Conservation (phyloP, 2,329 filamentous ascomycete genomes). For the Tolypocladium album region DNA sequence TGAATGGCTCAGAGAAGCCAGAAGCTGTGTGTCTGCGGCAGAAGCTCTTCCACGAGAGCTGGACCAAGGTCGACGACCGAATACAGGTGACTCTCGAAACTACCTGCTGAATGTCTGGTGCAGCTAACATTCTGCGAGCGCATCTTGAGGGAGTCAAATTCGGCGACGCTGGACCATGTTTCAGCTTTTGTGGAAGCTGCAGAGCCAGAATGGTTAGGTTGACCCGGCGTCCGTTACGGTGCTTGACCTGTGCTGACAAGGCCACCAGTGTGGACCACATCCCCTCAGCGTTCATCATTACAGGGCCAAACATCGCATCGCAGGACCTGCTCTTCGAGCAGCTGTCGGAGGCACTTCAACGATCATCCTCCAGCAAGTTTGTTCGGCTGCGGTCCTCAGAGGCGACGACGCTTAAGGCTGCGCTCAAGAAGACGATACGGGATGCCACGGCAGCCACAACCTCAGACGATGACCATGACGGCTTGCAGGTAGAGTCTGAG, state of each 20-base stretch:
- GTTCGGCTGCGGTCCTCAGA: slow-evolving; percentile 60
- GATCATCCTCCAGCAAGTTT: slow-evolving; percentile 40
- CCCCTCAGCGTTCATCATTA: slow-evolving; percentile 62
- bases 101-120: background rate
- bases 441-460: slow-evolving; percentile 39
- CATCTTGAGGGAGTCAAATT: slow-evolving; percentile 50
- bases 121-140: slow-evolving; percentile 21
- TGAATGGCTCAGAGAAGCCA: slow-evolving; percentile 42
- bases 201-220: slow-evolving; percentile 17
- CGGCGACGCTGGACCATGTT: slow-evolving; percentile 48
- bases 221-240: background rate
- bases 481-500: slow-evolving; percentile 31
- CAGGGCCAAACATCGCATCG: slow-evolving; percentile 68
- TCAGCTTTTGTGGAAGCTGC: slow-evolving; percentile 40
- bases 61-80: slow-evolving; percentile 51
- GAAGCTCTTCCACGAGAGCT: slow-evolving; percentile 49
- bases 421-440: slow-evolving; percentile 62
- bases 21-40: slow-evolving; percentile 42
- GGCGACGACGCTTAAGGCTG: slow-evolving; percentile 61
- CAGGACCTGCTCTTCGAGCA: slow-evolving; percentile 66
- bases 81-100: slow-evolving; percentile 35
- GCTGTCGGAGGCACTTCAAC: slow-evolving; percentile 45
- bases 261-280: slow-evolving; percentile 35
- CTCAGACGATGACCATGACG: slow-evolving; percentile 44
- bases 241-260: slow-evolving; percentile 6